Evolutionary conservation across 225 moss, liverwort and hornwort species (phyloP), one percentile per base, ranked within the genome.

Genomic region (Pleurozium schreberi): DNA sequence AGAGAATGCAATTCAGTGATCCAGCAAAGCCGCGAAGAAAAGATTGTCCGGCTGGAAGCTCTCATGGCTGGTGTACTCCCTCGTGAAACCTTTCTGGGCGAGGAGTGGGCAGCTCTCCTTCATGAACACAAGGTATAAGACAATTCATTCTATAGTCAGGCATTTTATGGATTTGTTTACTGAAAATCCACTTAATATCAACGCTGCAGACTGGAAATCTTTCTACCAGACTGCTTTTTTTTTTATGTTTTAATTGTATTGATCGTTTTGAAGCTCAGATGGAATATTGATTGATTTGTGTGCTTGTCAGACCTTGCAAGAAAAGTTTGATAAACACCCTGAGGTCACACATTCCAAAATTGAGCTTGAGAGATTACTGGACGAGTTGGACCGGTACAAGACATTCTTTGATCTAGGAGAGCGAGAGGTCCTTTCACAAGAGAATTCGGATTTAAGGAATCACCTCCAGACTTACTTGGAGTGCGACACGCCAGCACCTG

Each of bases 281-380:
- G 31, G 38, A 38, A 52, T 88, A 59, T 11, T 71, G 60, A 67
- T 47, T 83, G 25, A 57, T 49, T 74, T 81, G 30, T 85, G 88
- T 88, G 75, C 61, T 45, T 90, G 15, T 30, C 95, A 99, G 98
- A 92, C 96, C 82, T 88, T 99, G 55, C 95, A 97, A 94, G 99
- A 96, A 21, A 99, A 99, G 89, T 96, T 96, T 23, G 96, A 99
- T 87, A 97, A 99, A 83, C 99, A 99, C 33, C 99, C 99, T 6
- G 99, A 99, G 89, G 96, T 99, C 58, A 99, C 99, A 26, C 97
- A 96, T 86, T 96, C 99, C 40, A 94, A 91, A 71, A 92, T 97
- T 66, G 97, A 99, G 81, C 96, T 97, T 36, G 96, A 97, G 89
- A 95, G 99, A 76, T 81, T 99, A 66, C 91, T 96, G 30, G 96